A percentile compares a stretch with the other conserved stretches of the same genome.
phyloP scores from a whole-genome alignment of 2,329 filamentous ascomycete species.

The Byssothecium circinans region DNA sequence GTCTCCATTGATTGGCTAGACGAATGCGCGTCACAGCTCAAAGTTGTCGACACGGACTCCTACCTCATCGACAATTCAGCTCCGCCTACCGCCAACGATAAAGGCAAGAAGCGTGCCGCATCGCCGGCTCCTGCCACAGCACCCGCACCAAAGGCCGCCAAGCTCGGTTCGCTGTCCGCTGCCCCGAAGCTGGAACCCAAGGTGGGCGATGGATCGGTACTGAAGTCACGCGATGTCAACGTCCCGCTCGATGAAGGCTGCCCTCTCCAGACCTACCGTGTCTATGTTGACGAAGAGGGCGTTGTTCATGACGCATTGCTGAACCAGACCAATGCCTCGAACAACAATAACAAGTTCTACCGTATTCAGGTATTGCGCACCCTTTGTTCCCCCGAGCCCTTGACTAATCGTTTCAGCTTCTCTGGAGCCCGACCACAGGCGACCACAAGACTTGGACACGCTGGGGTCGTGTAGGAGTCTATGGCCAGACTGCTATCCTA shows the following conservation, averaged over 20 bases:
- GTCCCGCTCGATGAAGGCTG: slow-evolving; percentile 54
- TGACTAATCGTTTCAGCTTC: slow-evolving; percentile 27
- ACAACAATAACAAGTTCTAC: slow-evolving; percentile 86
- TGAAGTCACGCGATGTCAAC: slow-evolving; percentile 45
- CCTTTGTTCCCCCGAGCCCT: not conserved
- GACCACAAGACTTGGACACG: slow-evolving; percentile 69
- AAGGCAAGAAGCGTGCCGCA: slow-evolving; percentile 38
- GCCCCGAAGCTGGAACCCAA: slow-evolving; percentile 35
- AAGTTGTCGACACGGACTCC: slow-evolving; percentile 45
- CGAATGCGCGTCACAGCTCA: slow-evolving; percentile 53
- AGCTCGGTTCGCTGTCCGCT: slow-evolving; percentile 14
- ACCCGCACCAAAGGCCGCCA: slow-evolving; percentile 18
- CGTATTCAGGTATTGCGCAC: slow-evolving; percentile 61
- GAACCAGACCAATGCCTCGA: slow-evolving; percentile 71
- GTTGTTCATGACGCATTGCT: slow-evolving; percentile 77
- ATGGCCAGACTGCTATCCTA: slow-evolving; percentile 49
- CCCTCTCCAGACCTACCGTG: slow-evolving; percentile 43
- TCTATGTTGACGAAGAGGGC: slow-evolving; percentile 67
- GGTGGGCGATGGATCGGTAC: slow-evolving; percentile 49
- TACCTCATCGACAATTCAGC: slow-evolving; percentile 25
- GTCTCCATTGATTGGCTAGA: slow-evolving; percentile 65
- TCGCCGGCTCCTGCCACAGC: slow-evolving; percentile 20
- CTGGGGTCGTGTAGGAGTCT: slow-evolving; percentile 74
- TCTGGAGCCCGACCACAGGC: slow-evolving; percentile 25
- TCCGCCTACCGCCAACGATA: slow-evolving; percentile 15